phyloP scores from a whole-genome alignment of 345 rosid species.

The Aegle marmelos region DNA sequence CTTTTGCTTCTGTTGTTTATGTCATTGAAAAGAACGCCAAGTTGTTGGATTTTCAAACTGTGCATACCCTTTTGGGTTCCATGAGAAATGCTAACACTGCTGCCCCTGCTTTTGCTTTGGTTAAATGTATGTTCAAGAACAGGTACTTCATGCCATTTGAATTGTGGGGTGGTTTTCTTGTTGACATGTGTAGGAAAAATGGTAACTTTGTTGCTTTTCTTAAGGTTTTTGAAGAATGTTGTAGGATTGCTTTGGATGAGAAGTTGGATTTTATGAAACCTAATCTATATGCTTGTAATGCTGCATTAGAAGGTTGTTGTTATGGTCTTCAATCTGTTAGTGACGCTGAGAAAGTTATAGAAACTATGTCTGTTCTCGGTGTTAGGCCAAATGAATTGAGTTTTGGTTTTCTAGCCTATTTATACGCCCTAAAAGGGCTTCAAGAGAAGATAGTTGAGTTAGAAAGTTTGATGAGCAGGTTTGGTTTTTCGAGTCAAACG shows the following conservation, averaged over 20 bases:
- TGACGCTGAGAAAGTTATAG: constrained; percentile 67
- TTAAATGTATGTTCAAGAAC: constrained; percentile 71
- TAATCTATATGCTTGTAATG: constrained; percentile 62
- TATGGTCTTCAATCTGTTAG: constrained; percentile 47
- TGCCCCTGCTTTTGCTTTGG: constrained; percentile 77
- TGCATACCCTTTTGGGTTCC: constrained; percentile 48
- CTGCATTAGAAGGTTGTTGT: constrained; percentile 75
- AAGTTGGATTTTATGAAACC: constrained; percentile 75
- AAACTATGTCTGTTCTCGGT: constrained; percentile 68
- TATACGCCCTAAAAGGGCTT: constrained; percentile 79
- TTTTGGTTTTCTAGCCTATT: constrained; percentile 78
- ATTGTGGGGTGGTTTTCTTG: constrained; percentile 64
- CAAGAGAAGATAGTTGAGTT: constrained; percentile 62
- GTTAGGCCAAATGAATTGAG: constrained; percentile 69
- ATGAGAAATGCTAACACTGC: constrained; percentile 55
- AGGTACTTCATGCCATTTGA: constrained; percentile 80
- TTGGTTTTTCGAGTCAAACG: constrained; percentile 46
- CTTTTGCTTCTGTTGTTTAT: constrained; percentile 80
- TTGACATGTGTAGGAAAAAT: constrained; percentile 52
- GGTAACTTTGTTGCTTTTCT: constrained; percentile 49
- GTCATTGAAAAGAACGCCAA: constrained; percentile 61
- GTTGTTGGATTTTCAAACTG: constrained; percentile 52
- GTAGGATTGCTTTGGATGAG: constrained; percentile 72
- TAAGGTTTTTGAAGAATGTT: constrained; percentile 63
- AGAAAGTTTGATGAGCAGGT: constrained; percentile 52